Evolutionary conservation across 345 rosid genomes (phyloP).

Genomic region (Toxicodendron radicans): DNA sequence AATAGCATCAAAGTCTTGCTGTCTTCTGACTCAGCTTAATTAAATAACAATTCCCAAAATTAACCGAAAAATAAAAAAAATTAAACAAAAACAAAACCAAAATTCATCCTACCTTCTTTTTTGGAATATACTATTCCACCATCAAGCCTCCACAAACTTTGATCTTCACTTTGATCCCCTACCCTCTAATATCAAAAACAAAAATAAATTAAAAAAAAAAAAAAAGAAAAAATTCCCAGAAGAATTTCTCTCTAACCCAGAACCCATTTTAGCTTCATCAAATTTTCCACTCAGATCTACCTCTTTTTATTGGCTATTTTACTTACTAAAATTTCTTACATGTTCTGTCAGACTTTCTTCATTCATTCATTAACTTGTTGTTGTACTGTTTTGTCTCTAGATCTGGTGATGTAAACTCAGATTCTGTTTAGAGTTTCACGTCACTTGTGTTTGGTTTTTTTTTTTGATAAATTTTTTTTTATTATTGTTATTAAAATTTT

Average conservation of each 20-base stretch:
- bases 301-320: slow-evolving; percentile 7
- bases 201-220: not conserved
- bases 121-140: slow-evolving; percentile 36
- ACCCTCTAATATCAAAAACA: not conserved
- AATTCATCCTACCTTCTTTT: slow-evolving; percentile 24
- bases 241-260: slow-evolving; percentile 10
- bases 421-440: not conserved
- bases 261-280: not conserved
- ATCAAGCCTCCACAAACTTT: not conserved
- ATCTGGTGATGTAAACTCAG: slow-evolving; percentile 29
- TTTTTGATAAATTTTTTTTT: not conserved
- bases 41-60: not conserved
- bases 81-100: not conserved
- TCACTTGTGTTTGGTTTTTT: not conserved
- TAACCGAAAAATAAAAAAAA: slow-evolving; percentile 21
- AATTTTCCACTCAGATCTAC: slow-evolving; percentile 12
- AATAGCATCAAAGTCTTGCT: slow-evolving; percentile 4
- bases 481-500: not conserved
- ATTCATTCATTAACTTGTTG: not conserved
- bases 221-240: not conserved
- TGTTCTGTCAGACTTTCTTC: not conserved
- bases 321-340: not conserved
- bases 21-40: slow-evolving; percentile 1
- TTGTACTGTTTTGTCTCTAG: slow-evolving; percentile 16
- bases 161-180: slow-evolving; percentile 7